These are phyloP conservation scores for Aspergillus nidulans DNA, from an alignment of 495 filamentous ascomycete genomes.

Conservation along the genomic window DNA sequence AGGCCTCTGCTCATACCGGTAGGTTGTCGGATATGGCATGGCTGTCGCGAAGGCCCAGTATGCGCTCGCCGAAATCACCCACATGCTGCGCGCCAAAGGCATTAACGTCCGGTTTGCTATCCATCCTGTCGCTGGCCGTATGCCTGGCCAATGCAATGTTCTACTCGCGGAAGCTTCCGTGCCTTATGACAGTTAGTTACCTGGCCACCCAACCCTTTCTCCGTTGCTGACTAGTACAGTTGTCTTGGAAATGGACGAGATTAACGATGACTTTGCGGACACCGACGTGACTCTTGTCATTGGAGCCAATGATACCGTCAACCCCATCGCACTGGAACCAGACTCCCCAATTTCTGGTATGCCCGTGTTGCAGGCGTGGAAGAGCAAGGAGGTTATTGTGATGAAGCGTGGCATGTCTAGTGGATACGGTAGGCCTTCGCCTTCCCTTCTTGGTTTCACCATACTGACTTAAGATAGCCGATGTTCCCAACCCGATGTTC, in stretches of 20 bases:
- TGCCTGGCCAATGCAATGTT: slow-evolving; percentile 86
- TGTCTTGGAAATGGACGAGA: slow-evolving; percentile 85
- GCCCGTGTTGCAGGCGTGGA: slow-evolving; percentile 83
- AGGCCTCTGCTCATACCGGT: not conserved
- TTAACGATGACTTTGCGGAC: slow-evolving; percentile 79
- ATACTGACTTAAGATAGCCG: slow-evolving; percentile 40
- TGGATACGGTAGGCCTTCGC: slow-evolving; percentile 60
- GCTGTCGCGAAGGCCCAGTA: slow-evolving; percentile 85
- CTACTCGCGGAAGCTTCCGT: slow-evolving; percentile 76
- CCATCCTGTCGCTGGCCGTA: slow-evolving; percentile 76
- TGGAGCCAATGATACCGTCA: slow-evolving; percentile 82
- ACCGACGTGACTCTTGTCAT: slow-evolving; percentile 83
- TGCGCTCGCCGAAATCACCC: slow-evolving; percentile 71
- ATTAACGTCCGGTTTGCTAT: slow-evolving; percentile 82
- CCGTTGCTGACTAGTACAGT: slow-evolving; percentile 31
- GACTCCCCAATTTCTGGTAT: slow-evolving; percentile 78
- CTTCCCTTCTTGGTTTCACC: not conserved
- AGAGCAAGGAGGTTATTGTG: slow-evolving; percentile 82
- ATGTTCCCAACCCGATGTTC: slow-evolving; percentile 86
- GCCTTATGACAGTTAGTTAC: slow-evolving; percentile 66
- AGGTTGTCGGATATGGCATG: slow-evolving; percentile 78
- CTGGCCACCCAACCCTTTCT: not conserved
- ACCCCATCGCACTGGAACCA: slow-evolving; percentile 74
- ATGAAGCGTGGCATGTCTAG: slow-evolving; percentile 82
- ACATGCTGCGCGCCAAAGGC: slow-evolving; percentile 62